Evolutionary conservation across 345 rosid genomes (phyloP), one percentile per base, ranked within the genome.

Genomic region (Erysimum cheiranthoides): DNA sequence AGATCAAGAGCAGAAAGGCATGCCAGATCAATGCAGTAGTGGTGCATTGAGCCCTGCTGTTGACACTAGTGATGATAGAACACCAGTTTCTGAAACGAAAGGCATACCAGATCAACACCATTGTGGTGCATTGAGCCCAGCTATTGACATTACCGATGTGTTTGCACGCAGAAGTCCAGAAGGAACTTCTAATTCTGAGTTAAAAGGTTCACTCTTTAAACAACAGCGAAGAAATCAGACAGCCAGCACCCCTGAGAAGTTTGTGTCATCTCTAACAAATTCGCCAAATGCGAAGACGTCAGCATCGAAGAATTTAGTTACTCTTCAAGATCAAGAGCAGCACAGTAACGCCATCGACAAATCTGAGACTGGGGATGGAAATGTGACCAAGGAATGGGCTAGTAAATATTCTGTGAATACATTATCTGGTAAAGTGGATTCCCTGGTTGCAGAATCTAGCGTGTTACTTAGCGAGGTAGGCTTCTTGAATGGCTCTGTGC

Each of bases 191-290:
- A 69, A 61, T 54, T 6, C 70, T 66, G 47, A 39, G 53, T 28
- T 63, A n/a, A 69, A 74, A 27, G 53, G 59, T 54, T 86, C 85
- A 39, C 71, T 78, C 11, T 57, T 75, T 35, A 81, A 74, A 40
- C 75, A 81, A 64, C 78, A 17, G 56, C 60, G 61, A 27, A 72
- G 59, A 61, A 78, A 63, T 69, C 75, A 49, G 49, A 74, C 73
- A 58, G 65, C 70, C 18, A 53, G 35, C 73, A 66, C 27, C 36
- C 58, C 78, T 70, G 66, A 76, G 53, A 75, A 49, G 70, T 59
- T 79, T 71, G 68, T 60, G 74, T 78, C 82, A 73, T 70, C 84
- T 72, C 76, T 75, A 46, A 62, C 63, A 65, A 82, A 83, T 60
- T 79, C 62, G 43, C 68, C 82, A 68, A 79, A 80, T 74, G 76